These are phyloP conservation scores for Candida loeiensis DNA, from an alignment of 805 yeast species.

Conservation along the genomic window DNA sequence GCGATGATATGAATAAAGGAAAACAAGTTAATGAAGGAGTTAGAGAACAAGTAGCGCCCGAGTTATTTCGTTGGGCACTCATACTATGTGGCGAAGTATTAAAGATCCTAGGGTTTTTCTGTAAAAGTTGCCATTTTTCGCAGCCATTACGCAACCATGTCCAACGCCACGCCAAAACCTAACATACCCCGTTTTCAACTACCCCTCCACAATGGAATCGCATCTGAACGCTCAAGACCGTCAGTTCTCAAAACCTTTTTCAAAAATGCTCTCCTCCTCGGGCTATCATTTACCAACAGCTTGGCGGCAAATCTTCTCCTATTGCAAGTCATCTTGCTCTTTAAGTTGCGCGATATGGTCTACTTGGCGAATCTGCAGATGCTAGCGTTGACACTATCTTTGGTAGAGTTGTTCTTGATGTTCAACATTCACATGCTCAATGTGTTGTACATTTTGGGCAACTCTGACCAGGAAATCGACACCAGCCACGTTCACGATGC, in stretches of 20 bases:
- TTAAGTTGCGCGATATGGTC: conserved; percentile 10
- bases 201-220: no score
- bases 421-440: conserved; percentile 8
- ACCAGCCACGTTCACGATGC: conserved; percentile 11
- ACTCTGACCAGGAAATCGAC: conserved; percentile 7
- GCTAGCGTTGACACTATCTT: conserved; percentile 4
- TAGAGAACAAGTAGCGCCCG: no score
- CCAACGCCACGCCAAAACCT: no score
- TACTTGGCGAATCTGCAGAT: conserved; percentile 4
- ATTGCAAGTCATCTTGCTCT: conserved; percentile 12
- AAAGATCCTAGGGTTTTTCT: no score
- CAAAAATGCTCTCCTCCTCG: neutral
- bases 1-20: no score
- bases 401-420: conserved; percentile 10
- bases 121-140: no score
- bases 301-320: conserved; percentile 8
- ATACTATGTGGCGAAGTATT: no score
- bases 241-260: neutral
- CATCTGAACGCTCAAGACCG: no score
- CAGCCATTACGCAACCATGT: no score
- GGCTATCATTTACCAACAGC: neutral
- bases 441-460: conserved; percentile 8
- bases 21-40: no score
- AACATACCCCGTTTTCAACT: no score
- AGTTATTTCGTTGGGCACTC: no score